Percentiles rank a stretch among this genome's conserved stretches.
phyloP scores from a whole-genome alignment of 2,329 filamentous ascomycete species.

The Fusarium scirpi region DNA sequence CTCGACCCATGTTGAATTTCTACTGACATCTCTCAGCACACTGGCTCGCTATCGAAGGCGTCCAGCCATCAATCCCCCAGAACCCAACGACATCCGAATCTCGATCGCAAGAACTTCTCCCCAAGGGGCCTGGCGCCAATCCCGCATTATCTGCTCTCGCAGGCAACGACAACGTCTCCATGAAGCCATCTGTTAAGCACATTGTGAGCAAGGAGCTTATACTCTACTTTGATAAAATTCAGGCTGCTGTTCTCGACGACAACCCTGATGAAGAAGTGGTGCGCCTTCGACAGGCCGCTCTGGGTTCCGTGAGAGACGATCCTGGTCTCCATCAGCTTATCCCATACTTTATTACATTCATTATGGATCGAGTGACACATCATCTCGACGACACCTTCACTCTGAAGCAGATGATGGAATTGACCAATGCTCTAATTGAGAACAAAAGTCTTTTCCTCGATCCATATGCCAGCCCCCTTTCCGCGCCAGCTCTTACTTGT shows the following conservation, averaged over 20 bases:
- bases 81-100: slow-evolving; percentile 91
- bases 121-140: slow-evolving; percentile 91
- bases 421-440: slow-evolving; percentile 84
- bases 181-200: slow-evolving; percentile 95
- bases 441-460: slow-evolving; percentile 82
- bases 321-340: slow-evolving; percentile 94
- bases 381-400: slow-evolving; percentile 90
- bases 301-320: slow-evolving; percentile 87
- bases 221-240: slow-evolving; percentile 96
- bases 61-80: slow-evolving; percentile 95
- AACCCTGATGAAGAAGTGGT: slow-evolving; percentile 81
- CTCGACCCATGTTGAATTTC: too few species aligned
- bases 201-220: slow-evolving; percentile 96
- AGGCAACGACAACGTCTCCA: slow-evolving; percentile 83
- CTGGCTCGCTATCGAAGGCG: slow-evolving; percentile 97
- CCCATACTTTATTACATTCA: slow-evolving; percentile 96
- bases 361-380: slow-evolving; percentile 96
- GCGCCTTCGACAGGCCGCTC: slow-evolving; percentile 81
- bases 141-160: slow-evolving; percentile 83
- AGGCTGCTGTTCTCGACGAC: slow-evolving; percentile 87
- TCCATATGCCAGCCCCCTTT: slow-evolving; percentile 73
- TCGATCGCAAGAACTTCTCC: slow-evolving; percentile 84
- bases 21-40: slow-evolving; percentile 70
- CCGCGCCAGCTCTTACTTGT: slow-evolving; percentile 91
- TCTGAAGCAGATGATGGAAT: slow-evolving; percentile 90